Evolutionary conservation across 2,329 filamentous ascomycete genomes (phyloP).

Genomic region (Fusarium zealandicum): DNA sequence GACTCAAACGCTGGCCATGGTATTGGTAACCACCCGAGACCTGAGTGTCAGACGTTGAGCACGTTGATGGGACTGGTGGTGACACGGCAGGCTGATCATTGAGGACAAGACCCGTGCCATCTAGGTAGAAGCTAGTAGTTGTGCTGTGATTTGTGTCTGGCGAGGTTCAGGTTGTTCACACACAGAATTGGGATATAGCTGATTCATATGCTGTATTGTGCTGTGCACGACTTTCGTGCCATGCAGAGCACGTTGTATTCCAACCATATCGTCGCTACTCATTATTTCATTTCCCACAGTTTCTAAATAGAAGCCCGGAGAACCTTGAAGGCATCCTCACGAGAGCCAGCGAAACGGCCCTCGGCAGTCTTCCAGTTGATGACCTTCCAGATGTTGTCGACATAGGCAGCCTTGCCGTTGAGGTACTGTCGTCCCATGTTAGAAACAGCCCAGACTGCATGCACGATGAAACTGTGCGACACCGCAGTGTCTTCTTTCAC

Average conservation of each 20-base stretch:
- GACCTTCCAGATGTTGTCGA: slow-evolving; percentile 79
- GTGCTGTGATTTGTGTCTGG: not conserved
- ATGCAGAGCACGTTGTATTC: too few species aligned
- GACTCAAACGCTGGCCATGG: slow-evolving; percentile 19
- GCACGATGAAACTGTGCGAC: not conserved
- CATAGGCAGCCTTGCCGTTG: slow-evolving; percentile 77
- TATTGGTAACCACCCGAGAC: slow-evolving; percentile 34
- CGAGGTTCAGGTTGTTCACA: not conserved
- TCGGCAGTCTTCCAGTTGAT: slow-evolving; percentile 80
- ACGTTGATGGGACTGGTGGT: slow-evolving; percentile 16
- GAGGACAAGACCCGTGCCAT: not conserved
- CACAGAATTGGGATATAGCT: not conserved
- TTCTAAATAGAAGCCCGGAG: slow-evolving; percentile 52
- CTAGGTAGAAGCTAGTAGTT: not conserved
- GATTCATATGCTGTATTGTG: not conserved
- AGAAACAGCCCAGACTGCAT: not conserved
- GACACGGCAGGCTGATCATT: slow-evolving; percentile 3
- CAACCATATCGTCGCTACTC: not conserved
- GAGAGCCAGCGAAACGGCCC: slow-evolving; percentile 61
- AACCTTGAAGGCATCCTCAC: slow-evolving; percentile 55
- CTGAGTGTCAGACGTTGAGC: slow-evolving; percentile 29
- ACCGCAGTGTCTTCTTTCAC: slow-evolving; percentile 23
- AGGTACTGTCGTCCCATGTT: slow-evolving; percentile 63
- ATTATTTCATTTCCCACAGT: not conserved
- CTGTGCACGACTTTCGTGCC: not conserved